phyloP scores from a whole-genome alignment of 805 yeast genomes.

The Grigorovia humatica region DNA sequence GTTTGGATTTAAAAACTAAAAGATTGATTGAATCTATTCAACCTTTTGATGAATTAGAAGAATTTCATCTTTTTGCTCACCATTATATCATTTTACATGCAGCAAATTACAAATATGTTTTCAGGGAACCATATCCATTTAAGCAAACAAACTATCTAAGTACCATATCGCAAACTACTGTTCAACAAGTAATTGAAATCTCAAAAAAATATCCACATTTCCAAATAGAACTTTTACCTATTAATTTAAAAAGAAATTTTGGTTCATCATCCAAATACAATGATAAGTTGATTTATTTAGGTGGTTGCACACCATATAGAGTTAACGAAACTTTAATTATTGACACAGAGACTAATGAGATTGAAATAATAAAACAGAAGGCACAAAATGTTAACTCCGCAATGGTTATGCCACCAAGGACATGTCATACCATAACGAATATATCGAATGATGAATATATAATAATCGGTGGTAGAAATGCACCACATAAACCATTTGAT shows the following conservation, averaged over 20 bases:
- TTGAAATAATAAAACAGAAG: constrained; percentile 3
- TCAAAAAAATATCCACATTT: not conserved
- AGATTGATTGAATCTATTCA: constrained; percentile 41
- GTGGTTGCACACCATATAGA: constrained; percentile 29
- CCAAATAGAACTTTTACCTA: not conserved
- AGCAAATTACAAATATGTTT: constrained; percentile 28
- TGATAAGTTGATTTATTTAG: constrained; percentile 20
- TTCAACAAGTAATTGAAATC: not conserved
- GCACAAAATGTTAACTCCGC: not conserved
- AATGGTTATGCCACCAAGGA: constrained; percentile 31
- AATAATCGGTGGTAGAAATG: constrained; percentile 57
- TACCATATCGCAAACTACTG: not conserved
- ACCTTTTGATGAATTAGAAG: constrained; percentile 78
- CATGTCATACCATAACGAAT: constrained; percentile 46
- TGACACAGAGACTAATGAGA: not conserved
- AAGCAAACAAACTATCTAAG: not conserved
- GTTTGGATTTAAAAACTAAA: constrained; percentile 33
- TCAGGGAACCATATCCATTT: constrained; percentile 5
- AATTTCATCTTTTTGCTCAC: constrained; percentile 62
- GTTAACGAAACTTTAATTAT: constrained; percentile 13
- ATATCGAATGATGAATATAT: constrained; percentile 23
- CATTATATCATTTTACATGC: constrained; percentile 66
- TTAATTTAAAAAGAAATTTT: constrained; percentile 13
- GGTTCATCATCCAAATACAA: constrained; percentile 11
- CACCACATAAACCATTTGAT: constrained; percentile 40